phyloP scores from a whole-genome alignment of 2,329 filamentous ascomycete genomes.

The Chaetomiaceae sp. region DNA sequence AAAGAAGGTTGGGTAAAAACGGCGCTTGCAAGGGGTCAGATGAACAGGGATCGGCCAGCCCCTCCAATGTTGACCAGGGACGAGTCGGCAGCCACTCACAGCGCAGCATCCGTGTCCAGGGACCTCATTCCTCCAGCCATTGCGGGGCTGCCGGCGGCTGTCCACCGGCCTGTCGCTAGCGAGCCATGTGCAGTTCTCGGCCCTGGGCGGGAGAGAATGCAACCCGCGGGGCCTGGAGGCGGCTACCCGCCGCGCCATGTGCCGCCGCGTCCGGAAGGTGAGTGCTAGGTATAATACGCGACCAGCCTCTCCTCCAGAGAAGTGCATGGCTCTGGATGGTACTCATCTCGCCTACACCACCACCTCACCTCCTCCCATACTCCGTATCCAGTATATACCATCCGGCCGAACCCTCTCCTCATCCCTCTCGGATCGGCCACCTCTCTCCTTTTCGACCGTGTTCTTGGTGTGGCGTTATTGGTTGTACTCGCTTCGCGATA shows the following conservation, averaged over 20 bases:
- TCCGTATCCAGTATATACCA: slow-evolving; percentile 17
- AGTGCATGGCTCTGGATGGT: neutral
- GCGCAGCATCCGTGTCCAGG: slow-evolving; percentile 1
- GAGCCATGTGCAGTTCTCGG: slow-evolving; percentile 11
- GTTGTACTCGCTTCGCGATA: slow-evolving; percentile 9
- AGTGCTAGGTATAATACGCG: slow-evolving; percentile 22
- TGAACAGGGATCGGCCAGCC: slow-evolving; percentile 17
- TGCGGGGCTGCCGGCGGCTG: slow-evolving; percentile 20
- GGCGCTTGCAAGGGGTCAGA: slow-evolving; percentile 23
- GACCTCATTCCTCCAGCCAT: slow-evolving; percentile 16
- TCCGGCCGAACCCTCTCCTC: slow-evolving; percentile 8
- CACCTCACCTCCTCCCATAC: slow-evolving; percentile 4
- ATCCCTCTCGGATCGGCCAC: slow-evolving; percentile 15
- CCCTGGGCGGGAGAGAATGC: slow-evolving; percentile 3
- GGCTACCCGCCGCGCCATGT: slow-evolving; percentile 3
- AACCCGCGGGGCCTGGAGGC: slow-evolving; percentile 1
- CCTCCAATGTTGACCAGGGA: slow-evolving; percentile 16
- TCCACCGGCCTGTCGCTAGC: slow-evolving; percentile 16
- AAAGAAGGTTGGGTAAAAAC: slow-evolving; percentile 2
- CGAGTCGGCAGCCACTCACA: slow-evolving; percentile 14
- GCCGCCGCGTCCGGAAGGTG: slow-evolving; percentile 6
- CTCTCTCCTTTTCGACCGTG: slow-evolving; percentile 15
- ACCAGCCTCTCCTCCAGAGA: slow-evolving; percentile 8
- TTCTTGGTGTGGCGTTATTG: no score
- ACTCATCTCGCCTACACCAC: slow-evolving; percentile 2